Conservation (phyloP, 257 asterid species). For the Ilex aquifolium region DNA sequence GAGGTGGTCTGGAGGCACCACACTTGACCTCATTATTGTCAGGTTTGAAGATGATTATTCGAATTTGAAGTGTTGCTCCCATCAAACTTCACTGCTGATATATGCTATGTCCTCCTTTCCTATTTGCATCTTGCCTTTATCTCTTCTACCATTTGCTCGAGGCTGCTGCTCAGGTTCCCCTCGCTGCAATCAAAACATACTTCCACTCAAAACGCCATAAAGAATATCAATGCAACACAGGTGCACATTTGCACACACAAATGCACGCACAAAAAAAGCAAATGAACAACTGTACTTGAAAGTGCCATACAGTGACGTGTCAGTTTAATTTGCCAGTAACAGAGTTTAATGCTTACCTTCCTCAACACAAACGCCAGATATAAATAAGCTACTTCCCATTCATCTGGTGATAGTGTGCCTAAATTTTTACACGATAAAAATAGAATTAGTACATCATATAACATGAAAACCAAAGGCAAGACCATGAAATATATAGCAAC, state of each 20-base stretch:
- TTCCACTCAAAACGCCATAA: background rate
- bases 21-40: background rate
- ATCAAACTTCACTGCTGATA: constrained; percentile 27
- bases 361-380: constrained; percentile 72
- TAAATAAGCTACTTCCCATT: constrained; percentile 96
- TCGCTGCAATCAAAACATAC: constrained; percentile 34
- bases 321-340: background rate
- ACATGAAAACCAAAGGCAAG: background rate
- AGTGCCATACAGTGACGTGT: background rate
- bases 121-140: constrained; percentile 73
- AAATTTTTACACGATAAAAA: constrained; percentile 1
- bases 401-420: constrained; percentile 91
- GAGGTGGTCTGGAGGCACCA: background rate
- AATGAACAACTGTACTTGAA: background rate
- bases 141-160: constrained; percentile 33
- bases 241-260: background rate
- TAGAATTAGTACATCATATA: background rate
- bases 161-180: constrained; percentile 56
- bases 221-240: background rate
- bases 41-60: background rate
- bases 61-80: background rate
- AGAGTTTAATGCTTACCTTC: constrained; percentile 41
- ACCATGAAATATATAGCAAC: background rate
- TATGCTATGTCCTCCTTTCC: constrained; percentile 52
- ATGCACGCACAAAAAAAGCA: background rate